phyloP scores from a whole-genome alignment of 2,329 filamentous ascomycete species.

The Polychaeton citri region DNA sequence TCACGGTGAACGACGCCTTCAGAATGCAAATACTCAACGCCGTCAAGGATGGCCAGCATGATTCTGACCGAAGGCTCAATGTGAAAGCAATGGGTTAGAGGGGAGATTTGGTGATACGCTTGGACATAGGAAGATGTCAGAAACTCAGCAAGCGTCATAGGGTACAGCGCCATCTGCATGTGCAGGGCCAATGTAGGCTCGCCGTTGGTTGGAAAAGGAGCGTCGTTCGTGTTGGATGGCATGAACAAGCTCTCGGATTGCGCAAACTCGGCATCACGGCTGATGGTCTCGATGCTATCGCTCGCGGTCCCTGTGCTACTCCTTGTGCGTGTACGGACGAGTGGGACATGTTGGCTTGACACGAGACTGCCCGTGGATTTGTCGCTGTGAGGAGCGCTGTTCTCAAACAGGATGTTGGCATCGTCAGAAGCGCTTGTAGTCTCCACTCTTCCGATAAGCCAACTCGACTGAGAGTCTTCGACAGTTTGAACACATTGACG shows the following conservation, averaged over 20 bases:
- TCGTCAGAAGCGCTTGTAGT: slow-evolving; percentile 3
- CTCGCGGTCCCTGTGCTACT: slow-evolving; percentile 8
- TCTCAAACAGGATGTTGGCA: slow-evolving; percentile 28
- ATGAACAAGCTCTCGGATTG: background rate
- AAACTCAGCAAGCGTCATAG: slow-evolving; percentile 48
- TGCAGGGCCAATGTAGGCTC: slow-evolving; percentile 38
- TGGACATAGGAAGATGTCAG: slow-evolving; percentile 19
- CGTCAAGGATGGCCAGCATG: slow-evolving; percentile 46
- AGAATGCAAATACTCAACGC: slow-evolving; percentile 51
- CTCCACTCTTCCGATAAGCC: background rate
- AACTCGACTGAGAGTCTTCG: background rate
- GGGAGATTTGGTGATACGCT: slow-evolving; percentile 6
- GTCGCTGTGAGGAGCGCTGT: slow-evolving; percentile 12
- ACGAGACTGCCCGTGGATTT: background rate
- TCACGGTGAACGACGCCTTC: slow-evolving; percentile 52
- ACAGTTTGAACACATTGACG: background rate
- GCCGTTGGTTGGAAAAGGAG: slow-evolving; percentile 12
- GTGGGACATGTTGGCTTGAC: slow-evolving; percentile 10
- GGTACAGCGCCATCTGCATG: slow-evolving; percentile 56
- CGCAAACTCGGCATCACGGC: slow-evolving; percentile 23
- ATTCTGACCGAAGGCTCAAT: slow-evolving; percentile 42
- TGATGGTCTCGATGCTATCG: slow-evolving; percentile 36
- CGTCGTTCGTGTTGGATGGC: slow-evolving; percentile 10
- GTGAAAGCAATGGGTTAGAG: slow-evolving; percentile 48
- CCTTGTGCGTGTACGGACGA: slow-evolving; percentile 22